These are phyloP conservation scores for Babesia bovis DNA, from an alignment of 169 alveolate species.

Conservation along the genomic window DNA sequence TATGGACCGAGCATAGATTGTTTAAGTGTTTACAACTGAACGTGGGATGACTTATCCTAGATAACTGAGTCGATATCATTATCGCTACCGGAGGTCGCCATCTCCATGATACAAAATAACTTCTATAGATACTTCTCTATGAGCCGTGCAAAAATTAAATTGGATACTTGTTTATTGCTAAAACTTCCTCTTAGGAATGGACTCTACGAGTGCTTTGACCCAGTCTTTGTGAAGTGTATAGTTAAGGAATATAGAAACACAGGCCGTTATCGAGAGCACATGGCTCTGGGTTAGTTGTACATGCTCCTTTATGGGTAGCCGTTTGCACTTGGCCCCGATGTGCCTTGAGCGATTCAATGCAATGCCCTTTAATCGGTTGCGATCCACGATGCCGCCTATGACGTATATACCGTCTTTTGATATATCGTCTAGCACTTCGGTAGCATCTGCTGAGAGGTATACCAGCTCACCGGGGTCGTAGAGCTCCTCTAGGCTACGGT, in stretches of 20 bases:
- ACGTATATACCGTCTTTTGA: conserved; percentile 53
- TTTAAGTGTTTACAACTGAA: no score
- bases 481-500: conserved; percentile 31
- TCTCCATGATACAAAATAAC: no score
- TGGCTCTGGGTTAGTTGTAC: conserved; percentile 61
- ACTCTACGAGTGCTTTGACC: conserved; percentile 50
- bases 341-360: conserved; percentile 44
- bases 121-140: no score
- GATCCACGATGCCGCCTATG: conserved; percentile 78
- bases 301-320: conserved; percentile 68
- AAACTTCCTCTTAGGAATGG: conserved; percentile 65
- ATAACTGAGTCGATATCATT: no score
- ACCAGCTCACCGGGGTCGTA: conserved; percentile 12
- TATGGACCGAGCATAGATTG: no score
- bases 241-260: conserved; percentile 49
- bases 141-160: no score
- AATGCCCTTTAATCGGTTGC: conserved; percentile 69
- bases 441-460: conserved; percentile 63
- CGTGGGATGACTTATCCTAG: no score
- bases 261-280: conserved; percentile 64
- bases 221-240: conserved; percentile 47
- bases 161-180: no score
- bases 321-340: conserved; percentile 48
- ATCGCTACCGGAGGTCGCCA: no score
- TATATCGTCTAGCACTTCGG: conserved; percentile 43